These are phyloP conservation scores for Saccharomyces hybrid DNA, from an alignment of 1,139 yeast genomes.

Conservation along the genomic window DNA sequence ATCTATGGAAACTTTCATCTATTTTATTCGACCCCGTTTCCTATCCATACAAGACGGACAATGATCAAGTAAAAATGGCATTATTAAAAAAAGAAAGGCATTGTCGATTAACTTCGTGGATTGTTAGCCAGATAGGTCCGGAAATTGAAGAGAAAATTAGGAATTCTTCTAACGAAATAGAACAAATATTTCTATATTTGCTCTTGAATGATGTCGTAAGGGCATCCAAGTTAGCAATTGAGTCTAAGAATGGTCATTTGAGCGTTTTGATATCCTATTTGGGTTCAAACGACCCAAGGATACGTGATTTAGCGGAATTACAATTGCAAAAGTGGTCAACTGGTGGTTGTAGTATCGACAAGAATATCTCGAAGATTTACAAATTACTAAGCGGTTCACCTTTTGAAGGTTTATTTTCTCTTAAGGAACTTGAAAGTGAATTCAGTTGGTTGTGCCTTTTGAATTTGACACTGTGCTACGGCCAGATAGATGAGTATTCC, in stretches of 20 bases:
- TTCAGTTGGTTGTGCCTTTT: constrained; percentile 65
- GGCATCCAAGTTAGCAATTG: constrained; percentile 57
- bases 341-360: constrained; percentile 22
- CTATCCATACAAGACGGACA: constrained; percentile 25
- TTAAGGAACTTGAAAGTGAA: constrained; percentile 35
- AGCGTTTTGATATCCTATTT: constrained; percentile 63
- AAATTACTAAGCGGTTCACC: constrained; percentile 57
- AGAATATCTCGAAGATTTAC: constrained; percentile 49
- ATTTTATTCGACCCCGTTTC: constrained; percentile 46
- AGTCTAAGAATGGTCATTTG: constrained; percentile 56
- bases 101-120: constrained; percentile 50
- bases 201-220: constrained; percentile 50
- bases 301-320: constrained; percentile 45
- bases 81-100: constrained; percentile 40
- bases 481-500: constrained; percentile 37
- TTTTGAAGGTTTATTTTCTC: constrained; percentile 22
- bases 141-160: constrained; percentile 37
- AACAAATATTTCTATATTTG: constrained; percentile 46
- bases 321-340: constrained; percentile 62
- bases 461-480: constrained; percentile 56
- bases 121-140: constrained; percentile 42
- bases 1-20: constrained; percentile 47
- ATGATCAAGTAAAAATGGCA: constrained; percentile 27
- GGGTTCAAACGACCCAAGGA: constrained; percentile 59
- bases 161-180: constrained; percentile 31